Base-by-base conservation (phyloP, 495 filamentous ascomycete genomes). In the Cercophora samala region DNA sequence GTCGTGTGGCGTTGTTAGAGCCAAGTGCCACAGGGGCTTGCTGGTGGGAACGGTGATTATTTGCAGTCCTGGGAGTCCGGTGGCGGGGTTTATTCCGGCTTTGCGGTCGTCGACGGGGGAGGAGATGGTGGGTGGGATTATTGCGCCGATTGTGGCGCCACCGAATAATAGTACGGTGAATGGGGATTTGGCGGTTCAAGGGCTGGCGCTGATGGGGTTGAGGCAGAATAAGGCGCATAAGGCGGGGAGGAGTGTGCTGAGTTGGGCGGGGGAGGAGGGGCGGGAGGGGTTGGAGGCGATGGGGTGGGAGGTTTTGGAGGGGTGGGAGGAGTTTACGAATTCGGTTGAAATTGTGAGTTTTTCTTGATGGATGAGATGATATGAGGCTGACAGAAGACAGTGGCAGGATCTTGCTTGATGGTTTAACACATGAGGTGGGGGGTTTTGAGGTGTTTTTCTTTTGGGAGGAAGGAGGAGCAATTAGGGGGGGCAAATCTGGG, bases 1-100 rank as follows among this genome's bases (percentile, higher is more conserved):
- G 54, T 81, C 85, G 21, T 94, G 91, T 69, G 91, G 91, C 55
- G 88, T 97, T 64, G 92, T 97, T 65, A 85, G 92, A 32, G 93
- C 93, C 5, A 93, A 90, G 75, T 83, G 86, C 62, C 84, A 85
- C 0, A 79, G 83, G 53, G 90, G 91, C 68, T 83, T 81, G 25
- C 77, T 97, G 18, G 73, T 96, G 29, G 93, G 92, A 5, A 93
- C 90, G n/a, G 87, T 96, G 18, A 89, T 97, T 61, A 84, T 96
- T 21, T 93, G 92, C 74, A 90, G 88, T 70, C 83, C 83, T 25
- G 85, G 86, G 56, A 90, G 90, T 11, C 76, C 73, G 15, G 77
- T 96, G 52, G 86, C 90, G 3, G 86, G 86, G 22, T 89, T 87
- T 73, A 85, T 96, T 65, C 91, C 93, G 1, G 80, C 85, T 0